Conservation (phyloP, 768 basidiomycete genomes). For the Porphyrellus cyaneotinctus region DNA sequence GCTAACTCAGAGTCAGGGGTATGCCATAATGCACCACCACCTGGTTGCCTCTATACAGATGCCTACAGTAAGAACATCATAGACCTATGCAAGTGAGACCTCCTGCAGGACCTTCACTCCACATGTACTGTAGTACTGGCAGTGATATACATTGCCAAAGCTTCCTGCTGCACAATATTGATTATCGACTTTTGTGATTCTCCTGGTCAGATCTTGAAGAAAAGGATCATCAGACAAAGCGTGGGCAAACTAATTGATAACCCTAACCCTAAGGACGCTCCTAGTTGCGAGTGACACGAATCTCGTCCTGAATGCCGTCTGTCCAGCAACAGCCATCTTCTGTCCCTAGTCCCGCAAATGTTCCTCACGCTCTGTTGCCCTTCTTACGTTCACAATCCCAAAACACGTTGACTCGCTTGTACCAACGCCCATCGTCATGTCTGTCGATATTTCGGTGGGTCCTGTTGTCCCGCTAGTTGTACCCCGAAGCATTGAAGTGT, state of each 20-base stretch:
- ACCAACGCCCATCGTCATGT: constrained; percentile 83
- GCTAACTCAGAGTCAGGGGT: too few species aligned
- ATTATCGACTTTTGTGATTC: background rate
- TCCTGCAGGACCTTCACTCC: background rate
- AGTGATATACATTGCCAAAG: constrained; percentile 5
- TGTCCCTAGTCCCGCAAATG: constrained; percentile 17
- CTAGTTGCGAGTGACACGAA: background rate
- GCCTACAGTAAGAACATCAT: too few species aligned
- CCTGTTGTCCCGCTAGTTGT: background rate
- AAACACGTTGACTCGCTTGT: constrained; percentile 71
- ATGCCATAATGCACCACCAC: too few species aligned
- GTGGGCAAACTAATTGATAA: too few species aligned
- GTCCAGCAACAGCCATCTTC: constrained; percentile 18
- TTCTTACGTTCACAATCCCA: constrained; percentile 82
- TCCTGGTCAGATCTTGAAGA: constrained; percentile 5
- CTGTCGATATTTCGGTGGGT: constrained; percentile 83
- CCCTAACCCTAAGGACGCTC: constrained; percentile 22
- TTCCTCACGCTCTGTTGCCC: constrained; percentile 65
- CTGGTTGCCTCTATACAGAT: too few species aligned
- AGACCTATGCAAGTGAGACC: too few species aligned
- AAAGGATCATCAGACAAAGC: too few species aligned
- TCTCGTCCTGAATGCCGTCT: constrained; percentile 21
- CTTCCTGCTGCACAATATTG: constrained; percentile 6
- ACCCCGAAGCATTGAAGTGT: constrained; percentile 3
- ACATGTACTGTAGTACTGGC: background rate